Evolutionary conservation across 75 land plant species (phyloP), one percentile per base, ranked within the genome.

Genomic region (Isoetes taiwanensis): DNA sequence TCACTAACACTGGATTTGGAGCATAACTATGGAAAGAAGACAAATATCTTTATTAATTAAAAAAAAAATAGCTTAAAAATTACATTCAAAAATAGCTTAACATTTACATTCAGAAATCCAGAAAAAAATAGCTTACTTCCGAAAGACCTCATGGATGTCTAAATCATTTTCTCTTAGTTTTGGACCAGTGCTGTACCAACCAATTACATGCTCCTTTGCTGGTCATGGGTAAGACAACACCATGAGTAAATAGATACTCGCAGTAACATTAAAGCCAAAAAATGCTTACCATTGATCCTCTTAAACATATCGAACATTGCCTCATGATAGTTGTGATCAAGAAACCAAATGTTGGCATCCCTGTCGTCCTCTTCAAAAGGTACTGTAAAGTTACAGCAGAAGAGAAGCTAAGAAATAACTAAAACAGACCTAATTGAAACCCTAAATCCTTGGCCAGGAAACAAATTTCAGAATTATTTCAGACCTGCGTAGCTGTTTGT

Each of bases 141-240:
- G 67, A 59, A 91, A 91, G 27, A 91, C 53, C 41, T 65, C 76
- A 60, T 91, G 97, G 39, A 91, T 64, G 59, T 83, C 75, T 43
- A 91, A 64, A 66, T 91, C 97, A 72, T 91, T 91, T 32, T 87
- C 97, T 34, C 82, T 72, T 23, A 91, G 68, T 40, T 91, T 91
- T 28, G 97, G 97, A 3, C 97, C 97, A 12, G 97, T 87, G 68
- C 97, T 91, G 52, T 91, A 91, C 97, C 97, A 91, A 33, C 97
- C 97, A 39, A 91, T 82, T 19, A 91, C 95, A 73, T 91, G 97
- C 72, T 91, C 97, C 80, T 91, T 91, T 29, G 97, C 97, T 91
- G 88, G 28, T 19, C 46, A 10, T 10, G 16, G 9, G 17, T 21
- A 54, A 65, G 8, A 35, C 39, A 37, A 37, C 39, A 14, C 39